Base-by-base conservation (phyloP, 179 eudicot genomes). In the Nepenthes alata region DNA sequence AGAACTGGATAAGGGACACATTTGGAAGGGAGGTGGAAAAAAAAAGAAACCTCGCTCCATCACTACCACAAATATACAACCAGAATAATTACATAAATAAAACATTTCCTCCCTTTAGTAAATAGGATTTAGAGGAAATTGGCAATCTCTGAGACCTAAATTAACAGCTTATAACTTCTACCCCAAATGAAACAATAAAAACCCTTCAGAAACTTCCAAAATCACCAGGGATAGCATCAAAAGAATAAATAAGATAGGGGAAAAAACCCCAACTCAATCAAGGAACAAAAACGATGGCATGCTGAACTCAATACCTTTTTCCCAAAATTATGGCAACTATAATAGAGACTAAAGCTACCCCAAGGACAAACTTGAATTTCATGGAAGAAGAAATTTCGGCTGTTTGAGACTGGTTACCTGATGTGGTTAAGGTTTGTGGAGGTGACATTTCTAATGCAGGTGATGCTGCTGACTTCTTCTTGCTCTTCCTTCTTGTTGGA, bases 261-360 rank as follows among this genome's bases (percentile, higher is more conserved):
- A 8, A 55, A 55, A 55, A 7, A 55, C 37, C 4, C 35, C 1
- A 7, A 55, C 5, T n/a, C 5, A 11, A 53, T 34, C 53, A 63
- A 35, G 25, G 11, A 47, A n/a, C 15, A 63, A 62, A 62, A 35
- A 14, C 56, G 25, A 47, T 41, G 45, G 8, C 45, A 41, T 41
- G 51, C 57, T 12, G 37, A 57, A 67, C 51, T 73, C 74, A 89
- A 68, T 93, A 89, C 59, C 81, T 71, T 76, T 85, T 93, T 0
- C 97, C 98, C 37, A 93, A 80, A 68, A 89, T 74, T 36, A 89
- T 74, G 55, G 96, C 96, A 48, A 89, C 11, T 25, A 93, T 70
- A 36, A 93, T 74, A 7, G 98, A 93, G 35, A 93, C 74, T 58
- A 93, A 64, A 35, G 95, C 95, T 61, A 86, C 81, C 25, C 88